These are phyloP conservation scores for Amborella trichopoda DNA, from an alignment of 164 flowering plant species.

Conservation along the genomic window DNA sequence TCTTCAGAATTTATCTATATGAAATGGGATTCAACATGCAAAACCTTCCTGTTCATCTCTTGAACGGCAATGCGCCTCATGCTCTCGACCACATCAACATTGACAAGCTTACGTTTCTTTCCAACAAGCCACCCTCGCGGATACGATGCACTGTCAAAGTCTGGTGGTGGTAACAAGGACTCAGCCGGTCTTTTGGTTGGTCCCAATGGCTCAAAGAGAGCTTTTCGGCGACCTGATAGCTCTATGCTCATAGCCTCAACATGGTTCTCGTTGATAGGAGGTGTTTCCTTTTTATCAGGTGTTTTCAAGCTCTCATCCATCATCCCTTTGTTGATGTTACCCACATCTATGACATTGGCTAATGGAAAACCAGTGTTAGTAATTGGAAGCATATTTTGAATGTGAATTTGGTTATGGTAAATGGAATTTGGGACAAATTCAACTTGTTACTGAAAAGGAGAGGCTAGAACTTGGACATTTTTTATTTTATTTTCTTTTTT, in stretches of 20 bases:
- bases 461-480: not conserved
- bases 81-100: constrained; percentile 96
- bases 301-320: constrained; percentile 20
- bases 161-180: constrained; percentile 79
- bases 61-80: constrained; percentile 91
- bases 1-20: no score
- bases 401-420: not conserved
- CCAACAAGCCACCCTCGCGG: constrained; percentile 91
- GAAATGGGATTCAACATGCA: no score
- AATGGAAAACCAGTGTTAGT: no score
- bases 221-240: constrained; percentile 79
- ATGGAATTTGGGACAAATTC: not conserved
- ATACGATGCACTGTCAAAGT: constrained; percentile 70
- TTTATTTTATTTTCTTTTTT: no score
- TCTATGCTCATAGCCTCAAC: constrained; percentile 5
- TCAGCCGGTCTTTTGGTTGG: constrained; percentile 45
- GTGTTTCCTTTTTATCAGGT: constrained; percentile 20
- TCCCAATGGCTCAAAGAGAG: constrained; percentile 79
- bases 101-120: constrained; percentile 91
- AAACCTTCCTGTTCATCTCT: constrained; percentile 95
- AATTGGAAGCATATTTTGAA: not conserved
- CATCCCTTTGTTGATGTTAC: constrained; percentile 9
- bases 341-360: constrained; percentile 28
- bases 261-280: constrained; percentile 10
- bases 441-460: not conserved